phyloP scores from a whole-genome alignment of 169 alveolate species.

The Babesia gibsoni region DNA sequence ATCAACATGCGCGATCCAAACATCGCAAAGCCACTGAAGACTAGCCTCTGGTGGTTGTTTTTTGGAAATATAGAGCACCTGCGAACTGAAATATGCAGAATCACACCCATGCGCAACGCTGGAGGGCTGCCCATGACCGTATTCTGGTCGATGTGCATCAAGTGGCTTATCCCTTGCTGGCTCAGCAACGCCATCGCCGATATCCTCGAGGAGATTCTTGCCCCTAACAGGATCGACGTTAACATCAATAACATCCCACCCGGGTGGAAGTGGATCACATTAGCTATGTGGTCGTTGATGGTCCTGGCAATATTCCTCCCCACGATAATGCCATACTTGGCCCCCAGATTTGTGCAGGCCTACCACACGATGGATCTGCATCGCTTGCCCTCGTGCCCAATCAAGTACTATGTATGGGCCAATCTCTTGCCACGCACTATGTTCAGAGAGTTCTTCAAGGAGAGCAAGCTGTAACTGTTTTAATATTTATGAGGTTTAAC shows the following conservation, averaged over 20 bases:
- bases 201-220: conserved; percentile 67
- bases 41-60: conserved; percentile 50
- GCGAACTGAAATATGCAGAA: conserved; percentile 59
- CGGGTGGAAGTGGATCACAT: conserved; percentile 27
- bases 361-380: conserved; percentile 5
- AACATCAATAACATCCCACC: conserved; percentile 40
- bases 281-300: conserved; percentile 24
- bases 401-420: conserved; percentile 1
- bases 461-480: not conserved
- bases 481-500: not conserved
- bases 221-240: conserved; percentile 36
- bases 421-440: conserved; percentile 16
- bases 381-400: conserved; percentile 33
- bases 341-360: conserved; percentile 13
- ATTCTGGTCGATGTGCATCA: conserved; percentile 73
- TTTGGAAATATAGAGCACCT: conserved; percentile 68
- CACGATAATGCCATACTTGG: not conserved
- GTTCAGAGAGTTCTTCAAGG: conserved; percentile 12
- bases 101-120: conserved; percentile 64
- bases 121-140: conserved; percentile 55
- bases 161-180: conserved; percentile 69
- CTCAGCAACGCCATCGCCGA: conserved; percentile 71
- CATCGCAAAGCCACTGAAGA: not conserved
- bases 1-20: not conserved
- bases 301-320: not conserved